These are phyloP conservation scores for Talaromyces sp. DNA, from an alignment of 2,329 filamentous ascomycete species.

Conservation along the genomic window DNA sequence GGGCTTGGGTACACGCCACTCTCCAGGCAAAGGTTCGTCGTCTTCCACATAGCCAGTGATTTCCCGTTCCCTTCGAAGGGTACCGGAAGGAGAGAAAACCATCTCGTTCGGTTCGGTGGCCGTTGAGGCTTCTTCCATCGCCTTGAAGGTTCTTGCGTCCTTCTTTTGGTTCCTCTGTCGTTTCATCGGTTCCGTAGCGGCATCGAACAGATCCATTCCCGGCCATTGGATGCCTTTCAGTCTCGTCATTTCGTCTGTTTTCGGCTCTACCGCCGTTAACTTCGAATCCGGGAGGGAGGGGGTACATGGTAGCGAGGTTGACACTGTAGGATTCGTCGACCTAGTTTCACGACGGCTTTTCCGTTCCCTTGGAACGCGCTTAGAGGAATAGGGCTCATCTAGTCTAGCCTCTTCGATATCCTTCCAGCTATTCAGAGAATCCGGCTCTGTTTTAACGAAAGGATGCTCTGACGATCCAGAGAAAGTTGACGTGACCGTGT, in stretches of 20 bases:
- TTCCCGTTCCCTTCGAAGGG: constrained; percentile 36
- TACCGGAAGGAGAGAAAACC: constrained; percentile 41
- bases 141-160: constrained; percentile 38
- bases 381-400: not conserved
- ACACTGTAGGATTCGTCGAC: not conserved
- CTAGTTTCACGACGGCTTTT: not conserved
- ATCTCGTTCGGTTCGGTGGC: constrained; percentile 42
- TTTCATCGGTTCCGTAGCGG: constrained; percentile 44
- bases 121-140: constrained; percentile 41
- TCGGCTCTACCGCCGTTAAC: constrained; percentile 18
- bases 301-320: constrained; percentile 14
- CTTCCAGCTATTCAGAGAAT: not conserved
- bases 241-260: constrained; percentile 32
- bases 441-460: constrained; percentile 1
- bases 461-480: not conserved
- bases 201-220: constrained; percentile 49
- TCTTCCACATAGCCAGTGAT: constrained; percentile 44
- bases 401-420: not conserved
- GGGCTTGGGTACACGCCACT: constrained; percentile 36
- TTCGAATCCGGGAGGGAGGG: constrained; percentile 16
- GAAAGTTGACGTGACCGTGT: not conserved
- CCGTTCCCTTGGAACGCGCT: not conserved
- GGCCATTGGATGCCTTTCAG: constrained; percentile 46
- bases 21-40: constrained; percentile 40
- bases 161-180: constrained; percentile 48